These are phyloP conservation scores for Capsicum pubescens DNA, from an alignment of 257 asterid genomes.

Conservation along the genomic window DNA sequence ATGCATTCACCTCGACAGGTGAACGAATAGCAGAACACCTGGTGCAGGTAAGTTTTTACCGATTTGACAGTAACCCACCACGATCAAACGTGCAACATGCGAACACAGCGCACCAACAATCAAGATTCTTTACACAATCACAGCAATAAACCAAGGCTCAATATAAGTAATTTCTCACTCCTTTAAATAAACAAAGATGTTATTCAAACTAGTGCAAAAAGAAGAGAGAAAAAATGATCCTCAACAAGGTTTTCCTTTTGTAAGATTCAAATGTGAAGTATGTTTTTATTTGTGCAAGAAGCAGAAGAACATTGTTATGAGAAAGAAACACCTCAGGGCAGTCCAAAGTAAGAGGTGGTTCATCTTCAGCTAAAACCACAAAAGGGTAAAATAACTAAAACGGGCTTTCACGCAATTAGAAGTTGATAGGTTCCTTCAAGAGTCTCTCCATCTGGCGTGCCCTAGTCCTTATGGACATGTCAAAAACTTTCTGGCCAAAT, in stretches of 20 bases:
- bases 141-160: background rate
- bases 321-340: slow-evolving; percentile 11
- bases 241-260: slow-evolving; percentile 16
- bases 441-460: slow-evolving; percentile 99
- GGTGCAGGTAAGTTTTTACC: background rate
- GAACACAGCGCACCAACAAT: background rate
- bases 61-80: background rate
- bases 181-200: background rate
- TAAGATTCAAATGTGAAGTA: slow-evolving; percentile 15
- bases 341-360: background rate
- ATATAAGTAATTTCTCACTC: background rate
- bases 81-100: background rate
- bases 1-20: too few relatives aligned
- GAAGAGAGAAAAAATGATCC: background rate
- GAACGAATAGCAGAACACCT: background rate
- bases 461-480: slow-evolving; percentile 92
- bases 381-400: background rate
- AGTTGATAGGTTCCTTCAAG: slow-evolving; percentile 79
- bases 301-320: background rate
- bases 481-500: slow-evolving; percentile 75
- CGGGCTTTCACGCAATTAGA: slow-evolving; percentile 29
- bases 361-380: slow-evolving; percentile 21
- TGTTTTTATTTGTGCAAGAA: slow-evolving; percentile 22
- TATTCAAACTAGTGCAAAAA: background rate
- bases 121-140: background rate